Evolutionary conservation across 2,329 filamentous ascomycete genomes (phyloP), one percentile per base, ranked within the genome.

Genomic region (Cercospora sp.): DNA sequence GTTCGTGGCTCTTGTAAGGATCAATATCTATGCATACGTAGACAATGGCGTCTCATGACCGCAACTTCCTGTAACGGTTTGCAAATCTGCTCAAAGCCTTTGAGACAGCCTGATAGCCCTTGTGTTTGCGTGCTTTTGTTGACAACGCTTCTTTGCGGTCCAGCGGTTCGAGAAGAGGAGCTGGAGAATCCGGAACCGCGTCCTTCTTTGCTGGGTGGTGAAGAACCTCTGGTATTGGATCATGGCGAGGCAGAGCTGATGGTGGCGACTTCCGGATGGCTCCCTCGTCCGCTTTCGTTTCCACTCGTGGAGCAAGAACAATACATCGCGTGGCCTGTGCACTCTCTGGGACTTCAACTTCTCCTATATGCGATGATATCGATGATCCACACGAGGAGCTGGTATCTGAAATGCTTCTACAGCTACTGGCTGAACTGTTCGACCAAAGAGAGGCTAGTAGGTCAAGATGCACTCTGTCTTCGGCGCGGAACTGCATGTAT

Each of bases 371-470:
- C 28, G 42, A 63, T 23, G 60, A 63, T 53, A 63, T 36, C 7
- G 60, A 63, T 16, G 60, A 63, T 36, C 45, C 45, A 23, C 60
- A 63, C 13, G 60, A 51, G 16, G 45, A 31, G 26, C 60, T 63
- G 13, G 28, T 20, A n/a, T 53, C 42, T 55, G 60, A 63, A 13
- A 63, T 30, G 45, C 60, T 63, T 7, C 60, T 10, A 28, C 60
- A 63, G 42, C 60, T 63, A 18, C 60, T 63, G 10, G n/a, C 55
- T 23, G 55, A 59, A 23, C 39, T 53, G n/a, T 16, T 53, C 10
- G 60, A 63, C 42, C 39, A 53, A 9, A 53, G 42, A 7, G 60
- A 18, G 42, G 60, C 55, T 36, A 45, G 9, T 18, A 10, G 42
- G n/a, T 63, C 23, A 30, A 18, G 42, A 10, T 63, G 60, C 10